Percentiles rank a stretch among this genome's conserved stretches.
phyloP scores from a whole-genome alignment of 352 stramenopile genomes.

The Phytophthora megakarya region DNA sequence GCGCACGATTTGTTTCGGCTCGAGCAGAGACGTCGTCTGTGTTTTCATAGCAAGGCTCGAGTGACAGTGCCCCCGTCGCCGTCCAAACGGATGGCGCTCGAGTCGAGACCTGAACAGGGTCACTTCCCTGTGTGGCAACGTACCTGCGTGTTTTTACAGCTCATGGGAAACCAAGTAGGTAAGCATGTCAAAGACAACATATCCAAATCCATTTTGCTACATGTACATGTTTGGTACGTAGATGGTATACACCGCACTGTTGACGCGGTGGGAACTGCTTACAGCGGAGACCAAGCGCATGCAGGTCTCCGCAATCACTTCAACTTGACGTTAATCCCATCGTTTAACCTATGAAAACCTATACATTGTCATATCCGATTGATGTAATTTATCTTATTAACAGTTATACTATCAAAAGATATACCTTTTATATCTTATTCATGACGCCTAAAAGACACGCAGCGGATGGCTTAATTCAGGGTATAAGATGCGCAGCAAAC shows the following conservation, averaged over 20 bases:
- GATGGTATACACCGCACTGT: slow-evolving; percentile 3
- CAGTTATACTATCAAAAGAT: background rate
- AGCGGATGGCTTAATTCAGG: slow-evolving; percentile 14
- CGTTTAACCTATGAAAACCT: background rate
- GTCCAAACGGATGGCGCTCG: slow-evolving; percentile 10
- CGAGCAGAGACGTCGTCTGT: slow-evolving; percentile 23
- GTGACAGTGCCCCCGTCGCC: slow-evolving; percentile 16
- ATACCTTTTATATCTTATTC: slow-evolving; percentile 2
- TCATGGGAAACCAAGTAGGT: slow-evolving; percentile 18
- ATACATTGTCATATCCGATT: background rate
- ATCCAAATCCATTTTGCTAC: slow-evolving; percentile 6
- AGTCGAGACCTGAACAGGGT: background rate
- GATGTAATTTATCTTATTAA: too few species aligned
- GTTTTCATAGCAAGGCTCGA: slow-evolving; percentile 20
- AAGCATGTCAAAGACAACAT: slow-evolving; percentile 8
- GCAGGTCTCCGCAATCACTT: background rate
- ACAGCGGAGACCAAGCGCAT: too few species aligned
- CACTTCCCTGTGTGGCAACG: background rate
- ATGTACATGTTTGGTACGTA: too few species aligned
- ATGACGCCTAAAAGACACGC: slow-evolving; percentile 11
- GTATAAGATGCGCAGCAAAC: slow-evolving; percentile 2
- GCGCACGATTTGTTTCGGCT: slow-evolving; percentile 26
- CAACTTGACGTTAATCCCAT: background rate
- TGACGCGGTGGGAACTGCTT: background rate
- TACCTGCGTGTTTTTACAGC: slow-evolving; percentile 23